Base-by-base conservation (phyloP, 805 yeast species). In the Cyberlindnera nakhonratchasimensis region DNA sequence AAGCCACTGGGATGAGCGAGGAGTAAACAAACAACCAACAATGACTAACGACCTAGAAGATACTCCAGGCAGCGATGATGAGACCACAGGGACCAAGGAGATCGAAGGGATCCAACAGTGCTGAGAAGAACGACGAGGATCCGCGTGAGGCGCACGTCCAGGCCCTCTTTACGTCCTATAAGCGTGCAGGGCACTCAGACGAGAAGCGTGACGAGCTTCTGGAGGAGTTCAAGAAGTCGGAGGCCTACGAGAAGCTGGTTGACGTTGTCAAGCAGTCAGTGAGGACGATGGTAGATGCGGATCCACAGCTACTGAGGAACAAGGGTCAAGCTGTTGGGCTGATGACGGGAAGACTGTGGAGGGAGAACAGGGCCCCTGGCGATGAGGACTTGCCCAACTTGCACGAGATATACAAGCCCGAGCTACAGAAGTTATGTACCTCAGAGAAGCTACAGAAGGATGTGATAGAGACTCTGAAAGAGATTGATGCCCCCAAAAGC, bases 241-340 rank as follows among this genome's bases (percentile, higher is more conserved):
- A 46, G 12, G 42, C 48, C 1, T 42, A 54, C 26, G 39, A 43
- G 1, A 42, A 49, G 26, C 39, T 57, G 10, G 18, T 53, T 0
- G 42, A 33, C 3, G 37, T 40, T 4, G 47, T 55, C 13, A 40
- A 49, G 33, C 21, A 31, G 2, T 41, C 48, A 0, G 57, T 55
- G 20, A 29, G 25, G 6, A 38, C 32, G 25, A 46, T 53, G 5
- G 50, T 55, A 4, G 22, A 43, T 5, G 21, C 44, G 34, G 47
- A 55, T 25, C 61, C 61, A 7, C 52, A 50, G 18, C 24, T 57
- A 19, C 42, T 53, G 16, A 47, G 40, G 37, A 54, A 57, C 42
- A 49, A 45, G 22, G 59, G 57, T 0, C 55, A 52, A n/a, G 41
- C 53, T 9, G 51, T 55, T 6, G 61, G 54, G 2, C 24, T 53